Evolutionary conservation across 2,329 filamentous ascomycete genomes (phyloP).

Genomic region (Xylariaceae sp.): DNA sequence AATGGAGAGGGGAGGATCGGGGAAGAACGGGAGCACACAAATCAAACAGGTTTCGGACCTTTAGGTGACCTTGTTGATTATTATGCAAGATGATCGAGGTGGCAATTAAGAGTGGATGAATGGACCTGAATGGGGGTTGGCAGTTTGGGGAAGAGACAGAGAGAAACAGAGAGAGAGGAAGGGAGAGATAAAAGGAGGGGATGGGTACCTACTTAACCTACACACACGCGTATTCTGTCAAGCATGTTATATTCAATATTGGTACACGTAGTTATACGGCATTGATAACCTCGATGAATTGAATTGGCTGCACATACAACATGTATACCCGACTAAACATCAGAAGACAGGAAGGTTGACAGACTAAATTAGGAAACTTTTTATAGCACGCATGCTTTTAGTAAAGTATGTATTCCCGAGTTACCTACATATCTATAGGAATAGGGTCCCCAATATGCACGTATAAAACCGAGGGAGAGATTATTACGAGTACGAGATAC

Average conservation of each 20-base stretch:
- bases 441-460: too few species aligned
- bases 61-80: constrained; percentile 15
- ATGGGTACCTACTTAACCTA: too few species aligned
- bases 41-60: constrained; percentile 22
- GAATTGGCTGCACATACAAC: too few species aligned
- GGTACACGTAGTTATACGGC: background rate
- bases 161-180: background rate
- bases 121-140: constrained; percentile 7
- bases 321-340: background rate
- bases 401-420: too few species aligned
- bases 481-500: background rate
- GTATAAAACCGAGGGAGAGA: too few species aligned
- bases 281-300: constrained; percentile 3
- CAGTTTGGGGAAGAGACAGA: background rate
- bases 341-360: background rate
- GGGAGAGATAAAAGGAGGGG: background rate
- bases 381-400: too few species aligned
- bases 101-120: constrained; percentile 14
- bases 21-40: constrained; percentile 1
- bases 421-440: too few species aligned
- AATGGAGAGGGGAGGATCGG: constrained; percentile 9
- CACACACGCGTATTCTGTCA: background rate
- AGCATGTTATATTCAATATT: constrained; percentile 8
- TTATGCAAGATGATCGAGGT: constrained; percentile 25
- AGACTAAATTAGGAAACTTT: background rate